Conservation (phyloP, 257 asterid genomes). For the Jaltomata sinuosa region DNA sequence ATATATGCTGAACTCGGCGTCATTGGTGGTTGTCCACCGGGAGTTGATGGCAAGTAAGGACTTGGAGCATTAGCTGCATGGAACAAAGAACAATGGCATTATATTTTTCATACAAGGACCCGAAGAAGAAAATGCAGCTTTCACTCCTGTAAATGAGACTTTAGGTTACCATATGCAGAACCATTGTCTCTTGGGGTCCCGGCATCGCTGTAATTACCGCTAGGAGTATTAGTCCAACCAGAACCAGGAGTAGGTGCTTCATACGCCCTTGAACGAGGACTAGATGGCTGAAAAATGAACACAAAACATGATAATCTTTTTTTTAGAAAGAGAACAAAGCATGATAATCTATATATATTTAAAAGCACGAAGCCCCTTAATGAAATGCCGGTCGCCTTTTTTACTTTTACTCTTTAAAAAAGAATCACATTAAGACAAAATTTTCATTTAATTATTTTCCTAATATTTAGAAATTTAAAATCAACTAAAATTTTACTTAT, state of each 20-base stretch:
- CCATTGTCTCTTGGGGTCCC: constrained; percentile 84
- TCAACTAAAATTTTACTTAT: background rate
- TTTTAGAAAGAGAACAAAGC: background rate
- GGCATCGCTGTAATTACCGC: constrained; percentile 57
- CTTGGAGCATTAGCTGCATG: constrained; percentile 91
- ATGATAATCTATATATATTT: background rate
- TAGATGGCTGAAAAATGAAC: constrained; percentile 57
- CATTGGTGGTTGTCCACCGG: constrained; percentile 98
- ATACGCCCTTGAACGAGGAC: constrained; percentile 76
- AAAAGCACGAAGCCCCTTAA: background rate
- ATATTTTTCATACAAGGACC: background rate
- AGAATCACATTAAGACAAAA: background rate
- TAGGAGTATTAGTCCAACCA: constrained; percentile 61
- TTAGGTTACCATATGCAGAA: constrained; percentile 64
- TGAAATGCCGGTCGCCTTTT: background rate
- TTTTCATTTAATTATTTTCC: background rate
- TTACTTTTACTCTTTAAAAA: background rate
- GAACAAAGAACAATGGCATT: background rate
- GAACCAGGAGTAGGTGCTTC: constrained; percentile 99
- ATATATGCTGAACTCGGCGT: constrained; percentile 93
- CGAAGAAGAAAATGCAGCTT: background rate
- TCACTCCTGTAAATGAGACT: background rate
- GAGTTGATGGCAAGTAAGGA: constrained; percentile 95
- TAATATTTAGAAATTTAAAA: background rate
- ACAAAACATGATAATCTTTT: background rate